A percentile compares a stretch with the other conserved stretches of the same genome.
These are phyloP conservation scores for Tetracentron sinense DNA, from an alignment of 164 flowering plant genomes.

Conservation along the genomic window DNA sequence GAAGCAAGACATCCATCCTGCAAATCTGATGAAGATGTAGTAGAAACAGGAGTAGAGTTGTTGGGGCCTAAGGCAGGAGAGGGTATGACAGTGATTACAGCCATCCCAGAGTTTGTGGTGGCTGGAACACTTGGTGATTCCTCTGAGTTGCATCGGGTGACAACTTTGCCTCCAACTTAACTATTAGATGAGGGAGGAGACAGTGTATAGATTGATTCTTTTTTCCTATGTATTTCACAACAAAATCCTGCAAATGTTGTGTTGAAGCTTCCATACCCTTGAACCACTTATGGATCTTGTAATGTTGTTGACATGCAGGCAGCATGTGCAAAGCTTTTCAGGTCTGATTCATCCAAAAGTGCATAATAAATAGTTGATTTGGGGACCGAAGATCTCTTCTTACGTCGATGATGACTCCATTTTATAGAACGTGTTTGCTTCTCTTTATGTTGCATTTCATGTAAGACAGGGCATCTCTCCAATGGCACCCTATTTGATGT, in stretches of 20 bases:
- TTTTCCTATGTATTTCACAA: neutral
- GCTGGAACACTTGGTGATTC: slow-evolving; percentile 4
- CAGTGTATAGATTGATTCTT: slow-evolving; percentile 1
- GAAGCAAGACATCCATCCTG: slow-evolving; percentile 10
- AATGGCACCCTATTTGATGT: neutral
- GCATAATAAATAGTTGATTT: neutral
- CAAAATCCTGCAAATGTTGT: neutral
- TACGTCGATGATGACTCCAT: neutral
- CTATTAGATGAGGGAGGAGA: neutral
- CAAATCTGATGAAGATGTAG: slow-evolving; percentile 17
- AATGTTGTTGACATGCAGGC: slow-evolving; percentile 6
- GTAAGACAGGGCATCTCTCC: neutral
- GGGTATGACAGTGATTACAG: slow-evolving; percentile 10
- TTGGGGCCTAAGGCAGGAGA: slow-evolving; percentile 6
- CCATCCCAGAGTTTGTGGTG: slow-evolving; percentile 3
- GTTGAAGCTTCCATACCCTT: neutral
- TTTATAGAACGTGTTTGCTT: neutral
- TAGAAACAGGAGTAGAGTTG: slow-evolving; percentile 5
- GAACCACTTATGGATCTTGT: slow-evolving; percentile 1
- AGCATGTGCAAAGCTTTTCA: neutral
- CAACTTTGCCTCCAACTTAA: neutral
- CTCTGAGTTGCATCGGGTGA: slow-evolving; percentile 2
- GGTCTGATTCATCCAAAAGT: slow-evolving; percentile 5
- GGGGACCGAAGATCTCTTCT: slow-evolving; percentile 6
- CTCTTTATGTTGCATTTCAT: neutral